phyloP scores from a whole-genome alignment of 225 moss, liverwort and hornwort genomes.

The Lunularia cruciata region DNA sequence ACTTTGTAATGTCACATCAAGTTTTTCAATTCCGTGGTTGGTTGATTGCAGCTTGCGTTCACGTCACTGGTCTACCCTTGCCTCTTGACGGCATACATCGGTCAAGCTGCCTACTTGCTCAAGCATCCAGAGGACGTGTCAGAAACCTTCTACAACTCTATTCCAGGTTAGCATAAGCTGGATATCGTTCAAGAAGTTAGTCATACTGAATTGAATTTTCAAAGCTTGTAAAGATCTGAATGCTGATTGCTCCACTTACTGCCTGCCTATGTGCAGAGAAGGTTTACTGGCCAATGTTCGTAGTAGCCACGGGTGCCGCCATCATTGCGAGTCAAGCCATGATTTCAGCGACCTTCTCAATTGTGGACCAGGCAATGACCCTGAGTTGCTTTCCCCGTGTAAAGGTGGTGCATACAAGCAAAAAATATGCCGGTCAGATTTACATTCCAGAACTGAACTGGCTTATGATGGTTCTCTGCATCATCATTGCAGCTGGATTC shows the following conservation, averaged over 20 bases:
- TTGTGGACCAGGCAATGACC: conserved; percentile 70
- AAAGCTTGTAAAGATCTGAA: not conserved
- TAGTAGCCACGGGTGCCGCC: conserved; percentile 69
- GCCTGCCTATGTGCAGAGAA: conserved; percentile 29
- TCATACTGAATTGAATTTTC: not conserved
- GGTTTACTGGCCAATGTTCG: conserved; percentile 82
- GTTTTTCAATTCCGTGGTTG: not conserved
- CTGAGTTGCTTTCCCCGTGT: conserved; percentile 82
- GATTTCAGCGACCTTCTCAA: conserved; percentile 78
- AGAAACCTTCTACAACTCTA: conserved; percentile 70
- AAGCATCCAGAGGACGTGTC: conserved; percentile 55
- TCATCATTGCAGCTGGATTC: conserved; percentile 54
- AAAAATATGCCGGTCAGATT: conserved; percentile 62
- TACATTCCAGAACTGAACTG: conserved; percentile 87
- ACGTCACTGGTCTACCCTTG: conserved; percentile 56
- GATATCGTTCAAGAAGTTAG: not conserved
- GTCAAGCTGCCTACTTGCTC: conserved; percentile 69
- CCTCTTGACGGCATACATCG: conserved; percentile 63
- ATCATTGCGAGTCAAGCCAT: conserved; percentile 92
- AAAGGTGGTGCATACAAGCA: conserved; percentile 70
- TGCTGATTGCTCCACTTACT: not conserved
- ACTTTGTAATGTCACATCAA: not conserved
- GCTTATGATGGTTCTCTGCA: conserved; percentile 60
- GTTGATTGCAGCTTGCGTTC: conserved; percentile 55
- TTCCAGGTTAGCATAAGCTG: conserved; percentile 36